Base-by-base conservation (phyloP, 2,329 filamentous ascomycete genomes). In the Fonsecaea erecta region DNA sequence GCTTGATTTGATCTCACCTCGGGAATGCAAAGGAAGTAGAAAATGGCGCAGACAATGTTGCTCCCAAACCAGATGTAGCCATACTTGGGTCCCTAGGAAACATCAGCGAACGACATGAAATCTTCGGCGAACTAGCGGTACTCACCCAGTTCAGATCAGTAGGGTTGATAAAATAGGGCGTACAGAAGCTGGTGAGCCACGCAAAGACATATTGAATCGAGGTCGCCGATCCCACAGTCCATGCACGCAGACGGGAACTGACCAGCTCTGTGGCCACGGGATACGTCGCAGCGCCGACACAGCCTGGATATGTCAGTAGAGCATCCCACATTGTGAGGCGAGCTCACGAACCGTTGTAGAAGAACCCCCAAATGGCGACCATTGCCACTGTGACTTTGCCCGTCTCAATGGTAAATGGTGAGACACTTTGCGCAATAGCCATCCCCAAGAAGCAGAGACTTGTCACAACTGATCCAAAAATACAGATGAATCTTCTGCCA, bases 401-500 rank as follows among this genome's bases (percentile, higher is more conserved):
- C 52, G 72, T 71, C 1, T 66, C 65, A 11, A 71, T 63, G 0
- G 71, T 55, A 52, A 46, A 57, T 0, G 65, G 66, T 21, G 61
- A 63, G 2, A 71, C 71, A 0, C 74, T 77, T 1, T 71, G 73
- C 0, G 75, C 74, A 14, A 82, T 76, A 0, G 80, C 82, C 65
- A 80, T 78, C 5, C 77, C 79, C n/a, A 84, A 72, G 73, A 83
- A 79, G 32, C 78, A 81, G 14, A 78, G 62, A 2, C 80, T 80
- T 62, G 82, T 82, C 3, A 74, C 71, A 1, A 78, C 62, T 0
- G 80, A 78, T 1, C 82, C 82, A 1, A 80, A 74, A 61, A 83
- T 84, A 52, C 84, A 76, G 32, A 84, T 79, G 1, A 75, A 75
- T 8, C 82, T 77, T 2, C 82, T 77, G 0, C 82, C 82, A 54